Conservation (phyloP, 1,284 basidiomycete species). For the Pseudozyma hubeiensis region DNA sequence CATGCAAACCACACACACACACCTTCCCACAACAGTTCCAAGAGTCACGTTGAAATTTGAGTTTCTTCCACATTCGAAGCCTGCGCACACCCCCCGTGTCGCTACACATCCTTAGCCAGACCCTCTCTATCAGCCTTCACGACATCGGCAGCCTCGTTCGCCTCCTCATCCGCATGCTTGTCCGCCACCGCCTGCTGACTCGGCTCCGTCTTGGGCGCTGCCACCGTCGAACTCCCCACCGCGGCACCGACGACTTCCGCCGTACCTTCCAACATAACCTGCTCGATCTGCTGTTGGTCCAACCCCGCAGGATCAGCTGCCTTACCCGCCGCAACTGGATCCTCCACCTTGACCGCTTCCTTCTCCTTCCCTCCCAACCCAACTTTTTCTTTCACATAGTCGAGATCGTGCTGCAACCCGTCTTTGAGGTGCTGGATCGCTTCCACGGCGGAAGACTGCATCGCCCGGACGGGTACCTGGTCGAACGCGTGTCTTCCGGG, state of each 20-base stretch:
- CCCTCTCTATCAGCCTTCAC: slow-evolving; percentile 30
- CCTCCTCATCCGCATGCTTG: slow-evolving; percentile 46
- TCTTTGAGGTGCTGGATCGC: slow-evolving; percentile 31
- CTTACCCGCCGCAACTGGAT: slow-evolving; percentile 22
- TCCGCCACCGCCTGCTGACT: slow-evolving; percentile 17
- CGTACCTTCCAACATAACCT: slow-evolving; percentile 57
- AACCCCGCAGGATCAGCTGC: slow-evolving; percentile 45
- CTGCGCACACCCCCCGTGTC: too few species aligned
- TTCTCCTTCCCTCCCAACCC: slow-evolving; percentile 11
- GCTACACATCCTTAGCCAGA: slow-evolving; percentile 1
- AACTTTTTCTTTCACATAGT: slow-evolving; percentile 31
- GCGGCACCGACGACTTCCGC: slow-evolving; percentile 14
- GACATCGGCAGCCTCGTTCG: slow-evolving; percentile 43
- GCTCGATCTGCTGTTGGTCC: slow-evolving; percentile 57
- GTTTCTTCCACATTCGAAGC: too few species aligned
- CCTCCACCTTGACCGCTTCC: not conserved
- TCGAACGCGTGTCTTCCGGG: slow-evolving; percentile 52
- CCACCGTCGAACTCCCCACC: not conserved
- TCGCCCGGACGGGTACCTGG: slow-evolving; percentile 29
- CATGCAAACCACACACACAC: too few species aligned
- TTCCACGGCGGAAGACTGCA: slow-evolving; percentile 30
- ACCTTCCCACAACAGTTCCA: too few species aligned
- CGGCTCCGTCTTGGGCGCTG: slow-evolving; percentile 14
- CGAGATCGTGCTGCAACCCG: slow-evolving; percentile 32
- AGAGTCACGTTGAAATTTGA: too few species aligned